phyloP scores from a whole-genome alignment of 2,329 filamentous ascomycete species.

The Scedosporium boydii region DNA sequence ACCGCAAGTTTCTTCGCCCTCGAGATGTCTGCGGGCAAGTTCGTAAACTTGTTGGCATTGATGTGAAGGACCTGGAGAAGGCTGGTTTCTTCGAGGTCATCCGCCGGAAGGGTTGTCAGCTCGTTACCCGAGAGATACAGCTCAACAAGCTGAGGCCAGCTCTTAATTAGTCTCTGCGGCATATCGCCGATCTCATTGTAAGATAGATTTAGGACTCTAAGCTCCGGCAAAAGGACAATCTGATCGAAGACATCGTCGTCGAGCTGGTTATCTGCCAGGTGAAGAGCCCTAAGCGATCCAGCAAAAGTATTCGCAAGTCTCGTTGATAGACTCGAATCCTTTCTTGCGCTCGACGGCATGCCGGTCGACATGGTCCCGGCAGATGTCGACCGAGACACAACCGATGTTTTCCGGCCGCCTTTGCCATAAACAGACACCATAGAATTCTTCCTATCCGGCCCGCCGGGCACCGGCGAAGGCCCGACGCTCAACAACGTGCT shows the following conservation, averaged over 20 bases:
- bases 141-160: constrained; percentile 84
- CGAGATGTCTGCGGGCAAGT: constrained; percentile 87
- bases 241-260: constrained; percentile 95
- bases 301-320: constrained; percentile 80
- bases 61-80: constrained; percentile 84
- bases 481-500: constrained; percentile 66
- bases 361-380: constrained; percentile 37
- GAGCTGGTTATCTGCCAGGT: constrained; percentile 86
- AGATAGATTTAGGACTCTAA: constrained; percentile 83
- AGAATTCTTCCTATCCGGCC: constrained; percentile 66
- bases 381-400: constrained; percentile 56
- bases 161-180: constrained; percentile 76
- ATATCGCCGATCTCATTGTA: constrained; percentile 89
- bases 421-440: constrained; percentile 72
- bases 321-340: constrained; percentile 81
- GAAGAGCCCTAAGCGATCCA: constrained; percentile 72
- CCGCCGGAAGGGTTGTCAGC: constrained; percentile 79
- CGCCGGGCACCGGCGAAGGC: constrained; percentile 55
- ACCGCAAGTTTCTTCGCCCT: constrained; percentile 88
- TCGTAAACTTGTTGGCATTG: constrained; percentile 97
- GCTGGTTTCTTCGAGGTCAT: constrained; percentile 86
- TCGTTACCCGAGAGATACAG: constrained; percentile 94
- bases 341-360: constrained; percentile 51
- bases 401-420: constrained; percentile 75
- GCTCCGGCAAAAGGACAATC: constrained; percentile 68